A percentile compares a stretch with the other conserved stretches of the same genome.
These are phyloP conservation scores for Rhododendron griersonianum DNA, from an alignment of 148 eudicot species.

Conservation along the genomic window DNA sequence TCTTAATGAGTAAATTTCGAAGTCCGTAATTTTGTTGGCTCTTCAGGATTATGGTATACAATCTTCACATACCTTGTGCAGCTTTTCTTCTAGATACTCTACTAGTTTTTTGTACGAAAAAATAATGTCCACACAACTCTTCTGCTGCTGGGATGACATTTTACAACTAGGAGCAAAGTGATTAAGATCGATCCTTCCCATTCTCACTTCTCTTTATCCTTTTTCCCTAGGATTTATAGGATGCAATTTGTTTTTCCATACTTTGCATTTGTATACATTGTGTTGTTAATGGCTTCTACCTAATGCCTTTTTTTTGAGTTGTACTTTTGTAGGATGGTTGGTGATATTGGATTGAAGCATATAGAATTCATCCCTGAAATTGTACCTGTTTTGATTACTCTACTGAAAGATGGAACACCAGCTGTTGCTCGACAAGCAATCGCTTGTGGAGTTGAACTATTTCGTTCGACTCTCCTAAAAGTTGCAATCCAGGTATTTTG, in stretches of 20 bases:
- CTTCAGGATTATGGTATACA: background rate
- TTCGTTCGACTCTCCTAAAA: constrained; percentile 58
- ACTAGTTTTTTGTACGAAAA: background rate
- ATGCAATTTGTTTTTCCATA: background rate
- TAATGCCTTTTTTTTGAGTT: background rate
- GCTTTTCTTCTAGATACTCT: background rate
- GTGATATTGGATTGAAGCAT: constrained; percentile 71
- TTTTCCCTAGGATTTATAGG: background rate
- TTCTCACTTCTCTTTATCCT: background rate
- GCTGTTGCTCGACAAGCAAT: constrained; percentile 95
- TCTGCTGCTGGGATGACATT: background rate
- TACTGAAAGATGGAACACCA: constrained; percentile 76
- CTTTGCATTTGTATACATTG: background rate
- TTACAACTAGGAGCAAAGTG: background rate
- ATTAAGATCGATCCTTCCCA: too few relatives aligned
- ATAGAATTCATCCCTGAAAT: constrained; percentile 65
- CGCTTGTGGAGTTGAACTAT: constrained; percentile 59
- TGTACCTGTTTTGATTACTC: constrained; percentile 51
- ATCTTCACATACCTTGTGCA: background rate
- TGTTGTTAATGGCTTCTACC: background rate
- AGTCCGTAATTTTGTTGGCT: background rate
- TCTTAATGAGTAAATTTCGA: background rate
- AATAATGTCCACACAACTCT: background rate
- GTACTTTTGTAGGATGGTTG: constrained; percentile 52
- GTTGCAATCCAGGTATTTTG: constrained; percentile 64